Conservation (phyloP, 305 asterid genomes). For the Nicotiana rustica region DNA sequence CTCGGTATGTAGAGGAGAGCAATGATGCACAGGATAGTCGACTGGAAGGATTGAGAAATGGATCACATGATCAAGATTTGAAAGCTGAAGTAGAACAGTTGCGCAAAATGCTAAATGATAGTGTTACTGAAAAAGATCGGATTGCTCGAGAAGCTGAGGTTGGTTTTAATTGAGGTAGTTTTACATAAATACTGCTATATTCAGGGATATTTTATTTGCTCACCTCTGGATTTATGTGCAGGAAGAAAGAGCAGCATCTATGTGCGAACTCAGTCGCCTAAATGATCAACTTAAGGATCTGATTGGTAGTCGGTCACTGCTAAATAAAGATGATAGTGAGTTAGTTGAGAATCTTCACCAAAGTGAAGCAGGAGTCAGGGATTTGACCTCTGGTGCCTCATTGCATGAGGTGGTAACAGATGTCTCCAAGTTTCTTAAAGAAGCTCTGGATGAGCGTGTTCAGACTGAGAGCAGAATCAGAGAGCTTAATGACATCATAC, state of each 20-base stretch:
- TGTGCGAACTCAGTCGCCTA: conserved; percentile 58
- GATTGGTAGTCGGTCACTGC: conserved; percentile 43
- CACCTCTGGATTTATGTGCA: conserved; percentile 49
- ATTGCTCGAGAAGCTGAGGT: conserved; percentile 71
- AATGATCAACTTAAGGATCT: conserved; percentile 57
- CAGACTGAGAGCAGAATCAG: conserved; percentile 50
- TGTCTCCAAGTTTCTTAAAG: conserved; percentile 57
- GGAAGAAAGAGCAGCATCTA: conserved; percentile 69
- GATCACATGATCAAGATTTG: conserved; percentile 53
- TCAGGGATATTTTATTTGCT: conserved; percentile 27
- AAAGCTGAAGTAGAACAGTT: conserved; percentile 66
- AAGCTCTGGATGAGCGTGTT: conserved; percentile 47
- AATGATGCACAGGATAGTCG: conserved; percentile 54
- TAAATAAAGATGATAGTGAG: conserved; percentile 46
- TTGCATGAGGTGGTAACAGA: conserved; percentile 64
- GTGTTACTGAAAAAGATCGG: conserved; percentile 64
- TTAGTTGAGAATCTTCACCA: conserved; percentile 43
- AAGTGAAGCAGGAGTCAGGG: conserved; percentile 35
- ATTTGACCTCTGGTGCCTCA: conserved; percentile 50
- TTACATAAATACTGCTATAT: not conserved
- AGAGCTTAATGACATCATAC: conserved; percentile 58
- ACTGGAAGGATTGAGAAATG: conserved; percentile 58
- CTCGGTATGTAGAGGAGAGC: conserved; percentile 60
- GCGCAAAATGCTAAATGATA: conserved; percentile 64
- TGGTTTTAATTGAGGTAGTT: conserved; percentile 22